phyloP scores from a whole-genome alignment of 192 early-diverging fungal genomes.

The Backusella parvicylindrica region DNA sequence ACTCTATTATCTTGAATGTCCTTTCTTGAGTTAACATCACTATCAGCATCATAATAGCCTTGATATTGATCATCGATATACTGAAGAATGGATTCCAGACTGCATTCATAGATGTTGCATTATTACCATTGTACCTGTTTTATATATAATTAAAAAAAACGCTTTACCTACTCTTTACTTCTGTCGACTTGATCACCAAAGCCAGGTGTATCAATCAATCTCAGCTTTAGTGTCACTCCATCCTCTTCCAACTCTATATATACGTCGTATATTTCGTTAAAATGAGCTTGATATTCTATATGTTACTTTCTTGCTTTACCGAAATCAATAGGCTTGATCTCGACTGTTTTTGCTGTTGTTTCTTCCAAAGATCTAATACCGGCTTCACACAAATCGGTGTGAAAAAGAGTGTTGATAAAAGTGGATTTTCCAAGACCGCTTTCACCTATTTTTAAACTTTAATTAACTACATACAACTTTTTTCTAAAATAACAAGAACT shows the following conservation, averaged over 20 bases:
- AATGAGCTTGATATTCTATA: neutral
- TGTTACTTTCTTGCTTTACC: slow-evolving; percentile 37
- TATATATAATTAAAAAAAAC: slow-evolving; percentile 27
- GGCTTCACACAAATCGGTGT: slow-evolving; percentile 87
- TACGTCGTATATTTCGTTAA: neutral
- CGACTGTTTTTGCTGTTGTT: slow-evolving; percentile 85
- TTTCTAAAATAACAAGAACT: slow-evolving; percentile 24
- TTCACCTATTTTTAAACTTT: slow-evolving; percentile 60
- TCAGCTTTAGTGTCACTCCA: slow-evolving; percentile 86
- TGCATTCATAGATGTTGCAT: slow-evolving; percentile 16
- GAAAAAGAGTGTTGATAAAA: slow-evolving; percentile 98
- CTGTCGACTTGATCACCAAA: slow-evolving; percentile 87
- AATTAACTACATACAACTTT: neutral
- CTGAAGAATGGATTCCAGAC: slow-evolving; percentile 89
- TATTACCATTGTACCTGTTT: neutral
- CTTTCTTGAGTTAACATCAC: slow-evolving; percentile 65
- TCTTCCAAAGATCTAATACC: slow-evolving; percentile 45
- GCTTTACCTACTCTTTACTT: slow-evolving; percentile 63
- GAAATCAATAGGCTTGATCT: slow-evolving; percentile 80
- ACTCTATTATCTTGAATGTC: slow-evolving; percentile 87
- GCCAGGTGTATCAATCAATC: slow-evolving; percentile 87
- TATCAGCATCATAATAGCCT: slow-evolving; percentile 82
- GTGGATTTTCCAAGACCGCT: slow-evolving; percentile 99
- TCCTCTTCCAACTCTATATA: slow-evolving; percentile 83
- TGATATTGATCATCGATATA: slow-evolving; percentile 98